Base-by-base conservation (phyloP, 1,284 basidiomycete species). In the Schizophyllum amplum region DNA sequence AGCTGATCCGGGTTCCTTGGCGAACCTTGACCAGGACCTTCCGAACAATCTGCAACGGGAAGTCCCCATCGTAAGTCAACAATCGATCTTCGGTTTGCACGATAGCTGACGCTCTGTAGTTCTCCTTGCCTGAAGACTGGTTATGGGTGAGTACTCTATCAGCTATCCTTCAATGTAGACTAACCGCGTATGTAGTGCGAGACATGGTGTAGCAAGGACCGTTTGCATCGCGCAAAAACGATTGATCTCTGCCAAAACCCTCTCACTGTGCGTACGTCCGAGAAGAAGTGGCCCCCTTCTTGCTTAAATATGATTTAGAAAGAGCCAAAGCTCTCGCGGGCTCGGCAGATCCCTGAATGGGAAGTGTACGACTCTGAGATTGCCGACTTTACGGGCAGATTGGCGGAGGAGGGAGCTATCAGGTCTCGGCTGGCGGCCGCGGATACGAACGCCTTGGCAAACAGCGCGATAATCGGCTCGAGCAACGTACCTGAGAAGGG, bases 311-410 rank as follows among this genome's bases (percentile, higher is more conserved):
- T 54, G 54, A 54, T 53, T 20, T 59, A 94, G 88, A 96, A 97
- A 84, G 95, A 98, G 69, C 95, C 95, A 1, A 99, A 99, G 71
- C 79, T 99, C 7, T 82, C 87, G 7, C 82, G 96, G 27, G 97
- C 96, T 1, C 83, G 95, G 46, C 86, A 95, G 66, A 98, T 99
- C 55, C 95, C 96, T 0, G 96, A 99, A 71, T 99, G 96, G 97
- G 94, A 95, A 59, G 80, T 81, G 51, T 98, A 98, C 67, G 96
- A 98, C 64, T 64, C 70, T 4, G 87, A 92, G 69, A 90, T 92
- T 57, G 82, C 89, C 5, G 75, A 71, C 24, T 91, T 95, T 62
- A 83, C 87, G 0, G 79, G 82, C 20, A 75, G 78, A 53, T 73
- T 93, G 47, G 84, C 85, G 3, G 76, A 83, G 15, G 75, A 82